Base-by-base conservation (phyloP, 2,329 filamentous ascomycete genomes). In the Fusarium citri region DNA sequence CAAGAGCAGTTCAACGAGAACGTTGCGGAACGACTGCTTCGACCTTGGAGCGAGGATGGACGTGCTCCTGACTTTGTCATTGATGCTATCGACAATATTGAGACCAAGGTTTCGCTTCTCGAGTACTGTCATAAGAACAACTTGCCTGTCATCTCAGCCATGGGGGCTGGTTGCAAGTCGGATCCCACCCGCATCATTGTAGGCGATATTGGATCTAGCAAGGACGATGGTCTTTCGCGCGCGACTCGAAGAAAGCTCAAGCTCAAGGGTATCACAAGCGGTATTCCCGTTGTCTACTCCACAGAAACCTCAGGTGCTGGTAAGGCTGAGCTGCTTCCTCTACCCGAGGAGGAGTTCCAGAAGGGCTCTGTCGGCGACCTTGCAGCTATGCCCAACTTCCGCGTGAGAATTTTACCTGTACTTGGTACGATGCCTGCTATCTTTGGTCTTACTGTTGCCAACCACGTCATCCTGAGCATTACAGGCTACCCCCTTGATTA, bases 51-150 rank as follows among this genome's bases (percentile, higher is more conserved):
- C 28, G 83, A 82, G 43, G 84, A 80, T 8, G 89, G 84, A 18
- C 87, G 86, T 76, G 86, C 86, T 74, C 94, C 94, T 2, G 91
- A 95, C 74, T 99, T 91, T 76, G 89, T 99, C n/a, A 89, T 99
- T 37, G 96, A 99, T 80, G 97, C 95, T 23, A 99, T 99, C 72
- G 96, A 99, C 80, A 98, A 99, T 77, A 98, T 99, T 68, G 93
- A 97, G 54, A 97, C 94, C 56, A 99, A 99, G 82, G 95, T 99
- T 5, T 92, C 91, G 20, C 83, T 99, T 57, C 85, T 99, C 42
- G 90, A 94, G 75, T 97, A 97, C 81, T 99, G 96, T 81, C 86
- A 94, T 77, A 87, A 90, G 65, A 87, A 94, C 76, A 84, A 86
- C 3, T 83, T 98, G 26, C 91, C 89, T 1, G 94, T 99, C 28